Evolutionary conservation across 108 stramenopile species (phyloP).

Genomic region (Nitzschia sp.): DNA sequence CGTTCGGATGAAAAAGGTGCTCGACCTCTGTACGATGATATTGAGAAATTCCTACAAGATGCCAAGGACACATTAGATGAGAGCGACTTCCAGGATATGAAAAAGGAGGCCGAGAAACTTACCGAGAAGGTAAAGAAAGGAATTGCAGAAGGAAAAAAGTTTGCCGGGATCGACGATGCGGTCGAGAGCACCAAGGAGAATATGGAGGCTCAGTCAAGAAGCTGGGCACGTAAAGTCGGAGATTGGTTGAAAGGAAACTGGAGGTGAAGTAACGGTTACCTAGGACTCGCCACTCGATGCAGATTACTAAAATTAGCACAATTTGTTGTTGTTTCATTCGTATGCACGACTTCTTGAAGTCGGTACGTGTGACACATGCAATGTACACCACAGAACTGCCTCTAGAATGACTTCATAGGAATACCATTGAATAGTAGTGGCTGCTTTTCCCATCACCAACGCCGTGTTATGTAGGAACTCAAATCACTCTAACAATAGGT

Average conservation of each 20-base stretch:
- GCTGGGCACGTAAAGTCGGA: neutral
- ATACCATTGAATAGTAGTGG: too few relatives aligned
- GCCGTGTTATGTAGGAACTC: too few relatives aligned
- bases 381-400: too few relatives aligned
- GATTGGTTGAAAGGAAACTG: slow-evolving; percentile 8
- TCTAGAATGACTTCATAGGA: too few relatives aligned
- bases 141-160: slow-evolving; percentile 11
- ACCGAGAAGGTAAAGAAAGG: neutral
- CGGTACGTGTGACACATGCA: too few relatives aligned
- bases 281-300: too few relatives aligned
- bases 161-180: neutral
- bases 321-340: too few relatives aligned
- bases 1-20: neutral
- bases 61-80: slow-evolving; percentile 8
- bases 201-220: neutral
- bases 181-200: neutral
- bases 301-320: too few relatives aligned
- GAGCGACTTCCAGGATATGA: slow-evolving; percentile 10
- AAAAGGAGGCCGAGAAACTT: neutral
- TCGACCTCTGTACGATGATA: slow-evolving; percentile 1
- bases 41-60: slow-evolving; percentile 1
- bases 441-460: too few relatives aligned
- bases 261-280: neutral
- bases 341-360: too few relatives aligned
- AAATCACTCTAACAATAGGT: too few relatives aligned